phyloP scores from a whole-genome alignment of 2,329 filamentous ascomycete genomes.

The Botrytis hyacinthi region DNA sequence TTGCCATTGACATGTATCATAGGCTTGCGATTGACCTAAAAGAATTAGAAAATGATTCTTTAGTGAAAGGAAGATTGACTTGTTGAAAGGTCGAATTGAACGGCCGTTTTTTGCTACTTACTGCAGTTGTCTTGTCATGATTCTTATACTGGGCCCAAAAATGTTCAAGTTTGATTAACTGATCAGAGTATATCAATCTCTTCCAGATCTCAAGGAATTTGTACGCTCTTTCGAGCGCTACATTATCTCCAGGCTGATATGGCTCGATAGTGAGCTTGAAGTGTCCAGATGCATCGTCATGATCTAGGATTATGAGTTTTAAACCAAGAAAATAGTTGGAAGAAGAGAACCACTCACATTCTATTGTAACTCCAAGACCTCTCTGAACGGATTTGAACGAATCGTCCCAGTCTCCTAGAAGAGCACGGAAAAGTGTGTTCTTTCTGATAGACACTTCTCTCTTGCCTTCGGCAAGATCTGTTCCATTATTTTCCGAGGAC shows the following conservation, averaged over 20 bases:
- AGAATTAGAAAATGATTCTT: neutral
- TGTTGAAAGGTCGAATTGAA: neutral
- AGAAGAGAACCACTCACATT: neutral
- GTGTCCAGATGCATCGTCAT: neutral
- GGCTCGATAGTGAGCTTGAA: slow-evolving; percentile 4
- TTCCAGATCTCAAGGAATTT: slow-evolving; percentile 7
- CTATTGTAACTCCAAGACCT: slow-evolving; percentile 8
- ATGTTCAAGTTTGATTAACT: slow-evolving; percentile 4
- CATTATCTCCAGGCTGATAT: slow-evolving; percentile 1
- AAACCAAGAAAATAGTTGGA: neutral
- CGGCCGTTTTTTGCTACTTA: neutral
- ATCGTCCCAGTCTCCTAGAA: neutral
- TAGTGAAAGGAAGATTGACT: neutral
- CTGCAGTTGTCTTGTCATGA: neutral
- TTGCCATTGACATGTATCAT: slow-evolving; percentile 7
- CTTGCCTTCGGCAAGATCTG: neutral
- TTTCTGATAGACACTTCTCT: slow-evolving; percentile 10
- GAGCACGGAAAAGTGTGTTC: neutral
- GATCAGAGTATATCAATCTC: slow-evolving; percentile 11
- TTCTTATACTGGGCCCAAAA: slow-evolving; percentile 11
- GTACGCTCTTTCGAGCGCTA: slow-evolving; percentile 1
- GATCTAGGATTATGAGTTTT: neutral
- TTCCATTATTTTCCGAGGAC: neutral
- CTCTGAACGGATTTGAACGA: neutral
- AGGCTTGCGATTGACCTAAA: neutral